These are phyloP conservation scores for Penicillium sp. DNA, from an alignment of 2,329 filamentous ascomycete species.

Conservation along the genomic window DNA sequence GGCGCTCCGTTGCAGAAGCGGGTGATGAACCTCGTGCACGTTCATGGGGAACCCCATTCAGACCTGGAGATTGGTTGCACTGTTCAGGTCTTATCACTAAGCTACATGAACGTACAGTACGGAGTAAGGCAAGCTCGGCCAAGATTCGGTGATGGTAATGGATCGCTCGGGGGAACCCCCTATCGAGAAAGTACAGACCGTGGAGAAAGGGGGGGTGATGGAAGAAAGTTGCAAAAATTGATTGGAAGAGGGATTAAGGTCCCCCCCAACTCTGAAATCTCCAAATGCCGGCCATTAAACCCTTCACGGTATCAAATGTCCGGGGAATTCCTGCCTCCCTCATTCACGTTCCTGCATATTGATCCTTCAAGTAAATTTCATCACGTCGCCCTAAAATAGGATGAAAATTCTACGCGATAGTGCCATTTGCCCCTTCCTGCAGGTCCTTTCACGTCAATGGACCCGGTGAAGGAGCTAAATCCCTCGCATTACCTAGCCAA, in stretches of 20 bases:
- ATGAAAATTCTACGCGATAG: neutral
- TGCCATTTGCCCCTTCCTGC: neutral
- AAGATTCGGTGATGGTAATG: neutral
- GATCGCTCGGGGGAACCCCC: neutral
- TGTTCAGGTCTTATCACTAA: neutral
- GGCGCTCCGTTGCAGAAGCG: neutral
- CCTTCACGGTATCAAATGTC: conserved; percentile 2
- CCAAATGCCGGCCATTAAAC: neutral
- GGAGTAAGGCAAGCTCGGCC: neutral
- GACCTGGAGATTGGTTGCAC: neutral
- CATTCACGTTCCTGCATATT: neutral
- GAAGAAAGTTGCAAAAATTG: neutral
- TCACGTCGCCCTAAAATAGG: neutral
- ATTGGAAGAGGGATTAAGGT: neutral
- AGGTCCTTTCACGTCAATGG: conserved; percentile 3
- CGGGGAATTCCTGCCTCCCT: neutral
- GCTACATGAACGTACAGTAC: neutral
- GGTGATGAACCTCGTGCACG: neutral
- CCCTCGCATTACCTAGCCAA: neutral
- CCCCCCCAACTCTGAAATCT: neutral
- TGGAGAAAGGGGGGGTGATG: neutral
- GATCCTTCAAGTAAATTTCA: neutral
- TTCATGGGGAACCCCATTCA: neutral
- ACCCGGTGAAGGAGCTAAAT: neutral
- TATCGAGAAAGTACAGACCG: neutral